Conservation (phyloP, 1,284 basidiomycete genomes). For the Rhodofomes roseus region DNA sequence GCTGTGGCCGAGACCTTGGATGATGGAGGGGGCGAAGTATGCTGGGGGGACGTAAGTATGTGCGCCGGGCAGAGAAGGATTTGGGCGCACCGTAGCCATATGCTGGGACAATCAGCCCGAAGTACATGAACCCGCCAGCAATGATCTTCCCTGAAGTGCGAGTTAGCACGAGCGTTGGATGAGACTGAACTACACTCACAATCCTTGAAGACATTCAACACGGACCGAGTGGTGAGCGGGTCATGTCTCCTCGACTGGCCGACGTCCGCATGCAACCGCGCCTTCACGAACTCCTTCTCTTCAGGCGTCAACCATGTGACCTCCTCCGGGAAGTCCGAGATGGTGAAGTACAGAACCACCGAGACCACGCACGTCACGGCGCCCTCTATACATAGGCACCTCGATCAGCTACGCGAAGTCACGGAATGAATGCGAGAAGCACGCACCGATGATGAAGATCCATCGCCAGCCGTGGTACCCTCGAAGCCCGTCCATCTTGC, state of each 20-base stretch:
- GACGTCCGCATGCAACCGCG: slow-evolving; percentile 27
- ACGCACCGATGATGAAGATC: slow-evolving; percentile 41
- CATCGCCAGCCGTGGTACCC: slow-evolving; percentile 34
- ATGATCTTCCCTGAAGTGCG: slow-evolving; percentile 25
- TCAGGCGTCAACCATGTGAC: slow-evolving; percentile 24
- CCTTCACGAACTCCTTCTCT: slow-evolving; percentile 29
- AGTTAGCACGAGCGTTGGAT: not conserved
- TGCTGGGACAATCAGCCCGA: slow-evolving; percentile 29
- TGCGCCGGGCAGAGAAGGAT: not conserved
- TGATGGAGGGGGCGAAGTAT: slow-evolving; percentile 33
- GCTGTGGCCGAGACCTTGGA: slow-evolving; percentile 39
- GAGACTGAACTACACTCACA: slow-evolving; percentile 14
- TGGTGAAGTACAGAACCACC: slow-evolving; percentile 23
- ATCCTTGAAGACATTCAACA: slow-evolving; percentile 23
- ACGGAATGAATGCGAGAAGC: slow-evolving; percentile 14
- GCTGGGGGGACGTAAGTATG: slow-evolving; percentile 10
- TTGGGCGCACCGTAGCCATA: slow-evolving; percentile 24
- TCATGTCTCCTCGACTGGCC: slow-evolving; percentile 23
- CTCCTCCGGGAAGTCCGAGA: slow-evolving; percentile 31
- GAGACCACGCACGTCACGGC: slow-evolving; percentile 30
- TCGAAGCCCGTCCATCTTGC: slow-evolving; percentile 31
- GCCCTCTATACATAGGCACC: slow-evolving; percentile 26
- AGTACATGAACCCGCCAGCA: slow-evolving; percentile 31
- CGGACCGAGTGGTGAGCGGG: slow-evolving; percentile 16
- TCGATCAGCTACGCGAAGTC: not conserved